phyloP scores from a whole-genome alignment of 2,329 filamentous ascomycete genomes.

The Cytospora piceicola region DNA sequence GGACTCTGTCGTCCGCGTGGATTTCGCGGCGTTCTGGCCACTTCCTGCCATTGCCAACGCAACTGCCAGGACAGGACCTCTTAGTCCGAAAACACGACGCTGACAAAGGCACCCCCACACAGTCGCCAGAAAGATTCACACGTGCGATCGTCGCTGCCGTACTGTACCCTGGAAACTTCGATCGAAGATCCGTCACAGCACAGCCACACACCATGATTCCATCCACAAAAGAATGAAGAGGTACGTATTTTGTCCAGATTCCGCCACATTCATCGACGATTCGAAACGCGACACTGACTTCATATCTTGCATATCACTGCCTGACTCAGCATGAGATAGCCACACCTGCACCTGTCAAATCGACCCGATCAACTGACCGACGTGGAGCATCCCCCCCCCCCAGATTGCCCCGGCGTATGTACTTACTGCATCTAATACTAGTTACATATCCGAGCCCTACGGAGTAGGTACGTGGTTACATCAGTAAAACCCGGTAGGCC shows the following conservation, averaged over 20 bases:
- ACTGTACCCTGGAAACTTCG: not conserved
- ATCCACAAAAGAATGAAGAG: not conserved
- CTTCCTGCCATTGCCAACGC: not conserved
- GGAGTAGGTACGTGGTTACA: not conserved
- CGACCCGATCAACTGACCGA: not conserved
- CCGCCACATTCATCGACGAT: slow-evolving; percentile 1
- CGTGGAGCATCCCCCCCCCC: not conserved
- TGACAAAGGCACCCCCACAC: not conserved
- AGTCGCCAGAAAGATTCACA: not conserved
- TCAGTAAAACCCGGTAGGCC: not conserved
- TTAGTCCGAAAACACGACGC: not conserved
- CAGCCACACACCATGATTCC: not conserved
- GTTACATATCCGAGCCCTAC: not conserved
- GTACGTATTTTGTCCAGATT: not conserved
- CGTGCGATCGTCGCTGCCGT: not conserved
- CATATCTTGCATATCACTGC: slow-evolving; percentile 1
- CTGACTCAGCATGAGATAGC: not conserved
- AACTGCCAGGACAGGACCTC: not conserved
- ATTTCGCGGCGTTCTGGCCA: not conserved
- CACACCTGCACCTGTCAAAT: not conserved
- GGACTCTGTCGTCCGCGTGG: slow-evolving; percentile 4
- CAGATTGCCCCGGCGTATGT: not conserved
- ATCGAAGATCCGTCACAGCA: not conserved
- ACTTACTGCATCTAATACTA: not conserved
- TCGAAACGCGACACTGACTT: not conserved